Evolutionary conservation across 768 basidiomycete species (phyloP), one percentile per base, ranked within the genome.

Genomic region (Podaxis sp.): DNA sequence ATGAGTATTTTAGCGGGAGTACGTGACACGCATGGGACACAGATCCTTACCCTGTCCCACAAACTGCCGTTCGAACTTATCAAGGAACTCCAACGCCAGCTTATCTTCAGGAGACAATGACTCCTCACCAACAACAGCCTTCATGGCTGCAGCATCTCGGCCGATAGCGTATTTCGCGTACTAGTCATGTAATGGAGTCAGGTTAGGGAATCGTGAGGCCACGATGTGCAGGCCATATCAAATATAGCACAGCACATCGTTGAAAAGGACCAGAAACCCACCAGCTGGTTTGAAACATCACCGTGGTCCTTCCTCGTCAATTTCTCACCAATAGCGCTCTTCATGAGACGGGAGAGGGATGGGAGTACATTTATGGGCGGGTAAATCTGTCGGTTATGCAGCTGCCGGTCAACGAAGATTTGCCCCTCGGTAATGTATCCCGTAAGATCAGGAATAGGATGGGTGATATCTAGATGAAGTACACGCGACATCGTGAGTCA

Each of bases 401-500:
- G 80, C 75, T 97, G 94, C 66, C 97, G 90, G 82, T 99, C 97
- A 72, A 99, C 92, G 75, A 90, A 96, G 79, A 99, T 97, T 79
- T 99, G 97, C 56, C 97, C 97, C 82, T 99, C 96, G 56, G 96
- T 96, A 76, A 99, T 99, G 78, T 99, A 99, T 58, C 97, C 97
- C 66, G 96, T 99, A 76, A 99, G 82, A 86, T 98, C 96, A 72
- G 96, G 96, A 77, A 99, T 98, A 64, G 97, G 97, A 78, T 99
- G 97, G n/a, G 97, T 99, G 76, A 99, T 99, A 82, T 99, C 96
- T 98, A 55, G 65, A 66, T 64, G 53, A 62, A n/a, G 51, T 57
- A 30, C 54, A 54, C 40, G n/a, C 33, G 49, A 48, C 46, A 44
- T 20, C 20, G 56, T 60, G 54, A 65, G 61, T 53, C 48, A 65